These are phyloP conservation scores for Dactylellina haptotyla DNA, from an alignment of 2,329 filamentous ascomycete genomes.

Conservation along the genomic window DNA sequence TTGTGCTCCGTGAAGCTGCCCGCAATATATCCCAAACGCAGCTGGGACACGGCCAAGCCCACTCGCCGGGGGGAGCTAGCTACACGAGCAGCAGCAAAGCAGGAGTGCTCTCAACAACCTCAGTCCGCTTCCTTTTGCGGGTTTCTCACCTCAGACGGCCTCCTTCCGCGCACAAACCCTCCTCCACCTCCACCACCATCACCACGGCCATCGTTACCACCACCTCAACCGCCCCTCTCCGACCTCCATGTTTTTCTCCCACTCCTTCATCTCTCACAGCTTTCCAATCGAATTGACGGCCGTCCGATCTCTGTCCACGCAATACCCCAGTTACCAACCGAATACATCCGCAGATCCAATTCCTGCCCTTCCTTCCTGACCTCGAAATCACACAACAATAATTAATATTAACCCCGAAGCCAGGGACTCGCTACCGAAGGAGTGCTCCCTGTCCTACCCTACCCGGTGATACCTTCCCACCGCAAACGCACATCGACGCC, in stretches of 20 bases:
- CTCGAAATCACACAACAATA: no score
- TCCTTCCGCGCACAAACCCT: not conserved
- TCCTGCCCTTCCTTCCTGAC: not conserved
- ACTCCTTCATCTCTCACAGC: no score
- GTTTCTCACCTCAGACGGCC: not conserved
- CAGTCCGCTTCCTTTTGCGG: no score
- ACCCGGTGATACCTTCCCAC: conserved; percentile 11
- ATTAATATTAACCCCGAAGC: not conserved
- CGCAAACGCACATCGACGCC: not conserved
- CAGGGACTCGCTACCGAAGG: not conserved
- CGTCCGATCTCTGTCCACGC: not conserved
- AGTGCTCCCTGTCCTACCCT: not conserved
- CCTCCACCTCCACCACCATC: no score
- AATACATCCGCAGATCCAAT: not conserved
- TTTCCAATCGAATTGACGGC: not conserved
- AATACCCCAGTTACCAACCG: not conserved
- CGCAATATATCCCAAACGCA: conserved; percentile 13
- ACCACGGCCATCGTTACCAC: not conserved
- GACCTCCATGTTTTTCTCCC: not conserved
- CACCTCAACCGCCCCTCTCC: not conserved
- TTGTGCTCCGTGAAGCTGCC: not conserved
- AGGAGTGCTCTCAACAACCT: no score
- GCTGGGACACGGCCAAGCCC: conserved; percentile 5
- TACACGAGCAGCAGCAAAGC: not conserved
- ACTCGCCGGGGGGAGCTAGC: not conserved